Conservation (phyloP, 1,284 basidiomycete species). For the Malassezia dermatis region DNA sequence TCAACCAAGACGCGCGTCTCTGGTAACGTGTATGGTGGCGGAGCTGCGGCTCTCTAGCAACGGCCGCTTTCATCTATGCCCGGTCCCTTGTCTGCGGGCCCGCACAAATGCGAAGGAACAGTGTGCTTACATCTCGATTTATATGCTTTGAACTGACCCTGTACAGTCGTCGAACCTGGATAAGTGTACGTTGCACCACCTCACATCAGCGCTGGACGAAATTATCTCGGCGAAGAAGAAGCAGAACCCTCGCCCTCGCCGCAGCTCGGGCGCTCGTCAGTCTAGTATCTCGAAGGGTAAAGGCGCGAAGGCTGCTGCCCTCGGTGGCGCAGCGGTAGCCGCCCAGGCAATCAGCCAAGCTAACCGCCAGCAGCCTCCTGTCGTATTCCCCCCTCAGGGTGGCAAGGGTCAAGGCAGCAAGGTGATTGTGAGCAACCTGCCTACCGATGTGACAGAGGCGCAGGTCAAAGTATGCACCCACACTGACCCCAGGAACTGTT, state of each 20-base stretch:
- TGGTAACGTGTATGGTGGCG: neutral
- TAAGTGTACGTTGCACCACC: conserved; percentile 26
- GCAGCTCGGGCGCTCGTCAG: conserved; percentile 19
- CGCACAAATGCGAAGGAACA: conserved; percentile 1
- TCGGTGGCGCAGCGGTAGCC: conserved; percentile 24
- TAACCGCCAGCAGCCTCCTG: conserved; percentile 41
- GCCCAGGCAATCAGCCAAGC: conserved; percentile 36
- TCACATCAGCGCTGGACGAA: conserved; percentile 38
- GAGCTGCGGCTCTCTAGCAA: conserved; percentile 1
- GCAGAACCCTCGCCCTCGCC: conserved; percentile 23
- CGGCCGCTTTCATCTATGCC: neutral
- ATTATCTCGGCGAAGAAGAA: conserved; percentile 40
- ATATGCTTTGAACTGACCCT: neutral
- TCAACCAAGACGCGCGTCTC: neutral
- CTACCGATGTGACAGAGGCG: conserved; percentile 81
- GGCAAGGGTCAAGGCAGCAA: conserved; percentile 54
- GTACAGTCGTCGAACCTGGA: conserved; percentile 36
- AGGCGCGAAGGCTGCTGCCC: conserved; percentile 39
- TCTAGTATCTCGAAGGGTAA: conserved; percentile 19
- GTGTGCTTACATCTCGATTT: conserved; percentile 9
- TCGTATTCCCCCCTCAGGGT: conserved; percentile 42
- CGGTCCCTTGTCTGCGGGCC: neutral
- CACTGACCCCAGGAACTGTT: conserved; percentile 64
- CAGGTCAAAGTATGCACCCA: conserved; percentile 63
- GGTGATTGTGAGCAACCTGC: conserved; percentile 92